phyloP scores from a whole-genome alignment of 306 rosid genomes.

The Amphicarpaea edgeworthii region DNA sequence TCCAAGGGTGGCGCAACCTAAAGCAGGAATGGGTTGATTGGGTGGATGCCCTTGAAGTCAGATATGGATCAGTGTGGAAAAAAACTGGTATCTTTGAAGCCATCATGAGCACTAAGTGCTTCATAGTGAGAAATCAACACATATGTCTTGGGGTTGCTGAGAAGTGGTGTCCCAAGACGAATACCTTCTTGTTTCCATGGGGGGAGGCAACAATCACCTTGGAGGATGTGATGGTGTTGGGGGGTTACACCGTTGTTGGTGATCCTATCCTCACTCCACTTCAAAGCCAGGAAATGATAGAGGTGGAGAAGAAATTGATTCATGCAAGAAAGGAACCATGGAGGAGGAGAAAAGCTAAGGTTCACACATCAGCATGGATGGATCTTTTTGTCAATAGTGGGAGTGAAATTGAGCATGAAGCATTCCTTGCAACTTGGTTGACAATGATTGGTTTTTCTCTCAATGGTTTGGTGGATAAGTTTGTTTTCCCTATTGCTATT shows the following conservation, averaged over 20 bases:
- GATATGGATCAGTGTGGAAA: slow-evolving; percentile 53
- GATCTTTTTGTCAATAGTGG: too few relatives aligned
- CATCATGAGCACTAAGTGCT: slow-evolving; percentile 26
- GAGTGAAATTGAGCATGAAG: too few relatives aligned
- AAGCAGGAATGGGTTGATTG: slow-evolving; percentile 46
- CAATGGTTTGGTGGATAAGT: not conserved
- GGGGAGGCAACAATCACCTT: too few relatives aligned
- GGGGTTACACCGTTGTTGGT: slow-evolving; percentile 60
- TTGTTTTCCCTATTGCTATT: too few relatives aligned
- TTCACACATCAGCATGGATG: not conserved
- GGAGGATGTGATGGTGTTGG: slow-evolving; percentile 39
- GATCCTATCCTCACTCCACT: slow-evolving; percentile 37
- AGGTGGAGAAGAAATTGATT: slow-evolving; percentile 40
- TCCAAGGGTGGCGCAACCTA: slow-evolving; percentile 47
- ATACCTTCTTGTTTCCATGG: too few relatives aligned
- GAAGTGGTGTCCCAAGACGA: too few relatives aligned
- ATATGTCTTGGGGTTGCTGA: too few relatives aligned
- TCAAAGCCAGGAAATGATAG: not conserved
- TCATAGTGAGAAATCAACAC: too few relatives aligned
- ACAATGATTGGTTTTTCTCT: slow-evolving; percentile 47
- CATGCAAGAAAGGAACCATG: slow-evolving; percentile 18
- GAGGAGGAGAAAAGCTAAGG: not conserved
- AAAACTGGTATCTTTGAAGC: slow-evolving; percentile 59
- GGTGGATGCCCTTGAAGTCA: slow-evolving; percentile 42
- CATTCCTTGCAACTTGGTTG: too few relatives aligned